Conservation (phyloP, 306 rosid species). For the Prunus davidiana region DNA sequence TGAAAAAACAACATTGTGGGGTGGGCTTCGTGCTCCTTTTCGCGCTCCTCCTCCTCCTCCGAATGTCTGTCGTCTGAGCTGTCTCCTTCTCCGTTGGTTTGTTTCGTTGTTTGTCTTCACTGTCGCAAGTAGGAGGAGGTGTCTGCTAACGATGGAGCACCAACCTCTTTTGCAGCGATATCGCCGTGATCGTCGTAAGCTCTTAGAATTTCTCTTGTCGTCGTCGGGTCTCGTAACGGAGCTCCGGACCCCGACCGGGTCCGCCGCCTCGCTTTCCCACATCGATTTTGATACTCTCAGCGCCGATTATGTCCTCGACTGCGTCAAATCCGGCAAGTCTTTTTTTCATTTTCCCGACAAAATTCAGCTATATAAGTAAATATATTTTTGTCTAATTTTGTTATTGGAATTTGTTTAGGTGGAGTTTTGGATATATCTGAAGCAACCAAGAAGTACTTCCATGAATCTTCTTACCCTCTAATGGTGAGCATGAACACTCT, state of each 20-base stretch:
- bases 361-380: neutral
- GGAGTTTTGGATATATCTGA: conserved; percentile 44
- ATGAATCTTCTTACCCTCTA: conserved; percentile 34
- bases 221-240: conserved; percentile 40
- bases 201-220: conserved; percentile 38
- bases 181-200: conserved; percentile 52
- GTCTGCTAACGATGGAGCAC: conserved; percentile 23
- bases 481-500: conserved; percentile 24
- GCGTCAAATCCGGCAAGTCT: conserved; percentile 42
- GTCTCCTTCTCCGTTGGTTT: neutral
- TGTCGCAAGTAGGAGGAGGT: neutral
- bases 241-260: conserved; percentile 37
- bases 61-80: neutral
- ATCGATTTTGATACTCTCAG: conserved; percentile 45
- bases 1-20: neutral
- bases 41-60: conserved; percentile 1
- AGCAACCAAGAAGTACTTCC: conserved; percentile 36
- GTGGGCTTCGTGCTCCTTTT: neutral
- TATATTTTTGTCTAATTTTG: neutral
- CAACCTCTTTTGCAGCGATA: conserved; percentile 33
- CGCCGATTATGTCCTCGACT: conserved; percentile 43
- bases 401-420: conserved; percentile 22
- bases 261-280: conserved; percentile 17
- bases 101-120: neutral
- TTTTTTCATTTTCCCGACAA: neutral